Evolutionary conservation across 2,329 filamentous ascomycete species (phyloP).

Genomic region (Kalmusia sp.): DNA sequence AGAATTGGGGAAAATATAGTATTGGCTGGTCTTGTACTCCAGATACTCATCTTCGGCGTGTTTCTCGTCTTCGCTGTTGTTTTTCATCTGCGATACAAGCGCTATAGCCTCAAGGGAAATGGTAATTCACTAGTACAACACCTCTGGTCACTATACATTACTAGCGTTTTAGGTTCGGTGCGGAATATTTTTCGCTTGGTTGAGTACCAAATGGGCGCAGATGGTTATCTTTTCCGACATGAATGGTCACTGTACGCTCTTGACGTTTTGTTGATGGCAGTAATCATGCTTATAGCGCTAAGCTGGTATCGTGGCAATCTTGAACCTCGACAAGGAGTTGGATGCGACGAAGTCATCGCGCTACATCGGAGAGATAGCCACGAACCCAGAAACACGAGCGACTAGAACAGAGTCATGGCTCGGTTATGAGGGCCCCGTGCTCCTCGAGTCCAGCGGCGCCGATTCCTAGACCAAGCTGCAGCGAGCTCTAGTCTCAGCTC

Average conservation of each 20-base stretch:
- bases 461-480: conserved; percentile 10
- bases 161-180: not conserved
- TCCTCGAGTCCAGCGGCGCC: conserved; percentile 10
- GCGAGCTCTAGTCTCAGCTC: conserved; percentile 6
- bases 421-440: too few species aligned
- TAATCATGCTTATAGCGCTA: too few species aligned
- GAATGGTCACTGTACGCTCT: not conserved
- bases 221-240: not conserved
- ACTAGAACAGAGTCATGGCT: too few species aligned
- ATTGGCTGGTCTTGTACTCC: conserved; percentile 39
- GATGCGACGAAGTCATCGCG: too few species aligned
- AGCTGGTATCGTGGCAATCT: too few species aligned
- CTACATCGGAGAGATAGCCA: too few species aligned
- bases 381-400: too few species aligned
- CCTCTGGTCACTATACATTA: not conserved
- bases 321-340: too few species aligned
- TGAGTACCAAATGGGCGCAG: not conserved
- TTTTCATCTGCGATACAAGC: conserved; percentile 30
- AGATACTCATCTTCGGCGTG: conserved; percentile 39
- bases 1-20: conserved; percentile 38
- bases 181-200: not conserved
- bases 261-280: not conserved
- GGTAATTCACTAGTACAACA: too few species aligned
- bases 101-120: not conserved
- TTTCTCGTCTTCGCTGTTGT: conserved; percentile 38